Evolutionary conservation across 805 yeast species (phyloP).

Genomic region (Candida germanica): DNA sequence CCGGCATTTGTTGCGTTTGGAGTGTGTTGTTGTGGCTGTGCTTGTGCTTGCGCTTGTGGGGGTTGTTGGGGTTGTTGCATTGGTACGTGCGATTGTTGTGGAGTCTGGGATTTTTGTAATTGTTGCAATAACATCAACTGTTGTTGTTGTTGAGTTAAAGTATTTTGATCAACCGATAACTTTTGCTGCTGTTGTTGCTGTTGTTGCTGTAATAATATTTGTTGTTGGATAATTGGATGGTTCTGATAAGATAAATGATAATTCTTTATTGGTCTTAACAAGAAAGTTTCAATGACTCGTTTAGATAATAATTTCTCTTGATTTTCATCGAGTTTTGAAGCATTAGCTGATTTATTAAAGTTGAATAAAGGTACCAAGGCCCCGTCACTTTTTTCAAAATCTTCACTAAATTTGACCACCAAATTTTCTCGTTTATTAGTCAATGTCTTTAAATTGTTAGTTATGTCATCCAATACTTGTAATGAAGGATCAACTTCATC

Average conservation of each 20-base stretch:
- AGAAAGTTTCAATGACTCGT: conserved; percentile 38
- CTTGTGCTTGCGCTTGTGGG: conserved; percentile 18
- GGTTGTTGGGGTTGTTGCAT: conserved; percentile 15
- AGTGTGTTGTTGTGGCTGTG: conserved; percentile 10
- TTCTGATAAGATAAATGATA: conserved; percentile 45
- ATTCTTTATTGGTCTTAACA: conserved; percentile 42
- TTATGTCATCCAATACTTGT: conserved; percentile 46
- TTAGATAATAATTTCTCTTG: conserved; percentile 36
- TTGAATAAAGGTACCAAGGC: conserved; percentile 47
- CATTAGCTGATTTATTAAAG: conserved; percentile 36
- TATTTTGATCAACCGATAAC: conserved; percentile 13
- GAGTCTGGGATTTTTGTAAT: conserved; percentile 9
- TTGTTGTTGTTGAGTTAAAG: conserved; percentile 10
- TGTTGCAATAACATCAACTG: conserved; percentile 11
- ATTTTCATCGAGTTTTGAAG: conserved; percentile 23
- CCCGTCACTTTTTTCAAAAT: conserved; percentile 15
- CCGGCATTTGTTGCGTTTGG: conserved; percentile 30
- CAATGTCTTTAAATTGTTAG: conserved; percentile 38
- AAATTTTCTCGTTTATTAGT: conserved; percentile 38
- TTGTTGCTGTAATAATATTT: conserved; percentile 29
- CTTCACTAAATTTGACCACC: conserved; percentile 31
- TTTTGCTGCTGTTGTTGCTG: conserved; percentile 25
- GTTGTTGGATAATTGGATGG: conserved; percentile 40
- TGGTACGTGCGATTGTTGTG: conserved; percentile 4
- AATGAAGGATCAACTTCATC: conserved; percentile 43